A percentile compares a stretch with the other conserved stretches of the same genome.
phyloP scores from a whole-genome alignment of 495 filamentous ascomycete species.

The Penicillium pancosmium region DNA sequence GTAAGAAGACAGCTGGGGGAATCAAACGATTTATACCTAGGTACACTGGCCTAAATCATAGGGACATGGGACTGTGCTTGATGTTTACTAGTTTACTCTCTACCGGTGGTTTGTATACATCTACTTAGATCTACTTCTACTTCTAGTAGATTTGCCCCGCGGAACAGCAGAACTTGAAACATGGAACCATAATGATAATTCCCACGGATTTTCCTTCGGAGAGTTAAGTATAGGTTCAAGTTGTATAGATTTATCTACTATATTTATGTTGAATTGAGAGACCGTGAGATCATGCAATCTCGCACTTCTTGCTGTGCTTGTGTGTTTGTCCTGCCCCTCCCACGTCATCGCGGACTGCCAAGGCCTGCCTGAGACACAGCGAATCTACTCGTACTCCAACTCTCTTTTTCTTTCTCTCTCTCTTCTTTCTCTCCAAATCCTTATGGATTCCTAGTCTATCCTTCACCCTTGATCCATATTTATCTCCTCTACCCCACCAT shows the following conservation, averaged over 20 bases:
- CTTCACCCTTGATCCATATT: conserved; percentile 5
- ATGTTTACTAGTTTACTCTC: no score
- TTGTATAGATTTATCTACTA: not conserved
- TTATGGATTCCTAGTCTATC: conserved; percentile 1
- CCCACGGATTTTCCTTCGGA: no score
- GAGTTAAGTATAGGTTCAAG: no score
- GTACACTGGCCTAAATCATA: no score
- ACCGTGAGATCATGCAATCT: no score
- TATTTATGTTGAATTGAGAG: no score
- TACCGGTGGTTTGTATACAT: not conserved
- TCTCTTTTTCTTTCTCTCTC: conserved; percentile 8
- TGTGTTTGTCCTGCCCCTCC: not conserved
- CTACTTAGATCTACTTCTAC: not conserved
- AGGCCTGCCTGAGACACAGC: conserved; percentile 14
- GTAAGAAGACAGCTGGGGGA: no score
- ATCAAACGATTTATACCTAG: no score
- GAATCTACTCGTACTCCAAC: not conserved
- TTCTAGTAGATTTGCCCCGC: not conserved
- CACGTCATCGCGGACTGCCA: conserved; percentile 19
- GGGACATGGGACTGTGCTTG: no score
- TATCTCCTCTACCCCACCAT: conserved; percentile 23
- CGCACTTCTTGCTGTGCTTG: no score
- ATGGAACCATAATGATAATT: not conserved
- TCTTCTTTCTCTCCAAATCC: not conserved
- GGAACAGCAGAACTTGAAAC: not conserved